phyloP scores from a whole-genome alignment of 139 green algal species.

The Chlorella sp. region DNA sequence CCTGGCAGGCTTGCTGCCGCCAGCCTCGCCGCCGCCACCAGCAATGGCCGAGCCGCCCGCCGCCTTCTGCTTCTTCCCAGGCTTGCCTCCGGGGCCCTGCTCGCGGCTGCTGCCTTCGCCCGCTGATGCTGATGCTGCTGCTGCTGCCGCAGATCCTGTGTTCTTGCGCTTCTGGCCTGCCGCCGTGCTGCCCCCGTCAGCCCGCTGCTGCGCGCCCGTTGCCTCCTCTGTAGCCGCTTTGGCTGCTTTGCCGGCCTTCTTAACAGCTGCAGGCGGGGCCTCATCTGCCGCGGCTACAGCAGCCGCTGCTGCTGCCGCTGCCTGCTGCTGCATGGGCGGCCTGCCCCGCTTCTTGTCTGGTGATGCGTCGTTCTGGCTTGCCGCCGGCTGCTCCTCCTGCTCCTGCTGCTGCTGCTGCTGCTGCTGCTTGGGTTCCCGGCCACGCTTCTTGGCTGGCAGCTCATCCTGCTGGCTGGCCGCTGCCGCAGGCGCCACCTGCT shows the following conservation, averaged over 20 bases:
- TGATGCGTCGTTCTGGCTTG: background rate
- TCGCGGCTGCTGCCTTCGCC: background rate
- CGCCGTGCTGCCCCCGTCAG: background rate
- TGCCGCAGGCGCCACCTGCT: background rate
- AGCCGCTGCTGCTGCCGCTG: background rate
- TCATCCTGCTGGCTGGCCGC: background rate
- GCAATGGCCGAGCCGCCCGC: background rate
- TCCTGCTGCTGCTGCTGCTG: background rate
- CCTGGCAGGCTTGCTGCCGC: background rate
- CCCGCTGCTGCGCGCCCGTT: background rate
- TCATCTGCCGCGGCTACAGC: background rate
- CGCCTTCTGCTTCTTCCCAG: background rate
- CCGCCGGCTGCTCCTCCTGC: background rate
- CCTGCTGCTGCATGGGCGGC: background rate
- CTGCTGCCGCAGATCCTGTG: background rate
- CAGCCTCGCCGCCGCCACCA: background rate
- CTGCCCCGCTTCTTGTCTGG: background rate
- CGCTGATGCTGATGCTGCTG: background rate
- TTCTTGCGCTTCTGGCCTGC: background rate
- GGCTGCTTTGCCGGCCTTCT: background rate
- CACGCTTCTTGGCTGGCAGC: background rate
- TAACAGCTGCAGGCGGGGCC: background rate
- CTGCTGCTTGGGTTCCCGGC: background rate
- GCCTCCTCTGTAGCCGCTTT: background rate
- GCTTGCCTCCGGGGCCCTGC: background rate